Base-by-base conservation (phyloP, 805 yeast species). In the Candida hungchunana region DNA sequence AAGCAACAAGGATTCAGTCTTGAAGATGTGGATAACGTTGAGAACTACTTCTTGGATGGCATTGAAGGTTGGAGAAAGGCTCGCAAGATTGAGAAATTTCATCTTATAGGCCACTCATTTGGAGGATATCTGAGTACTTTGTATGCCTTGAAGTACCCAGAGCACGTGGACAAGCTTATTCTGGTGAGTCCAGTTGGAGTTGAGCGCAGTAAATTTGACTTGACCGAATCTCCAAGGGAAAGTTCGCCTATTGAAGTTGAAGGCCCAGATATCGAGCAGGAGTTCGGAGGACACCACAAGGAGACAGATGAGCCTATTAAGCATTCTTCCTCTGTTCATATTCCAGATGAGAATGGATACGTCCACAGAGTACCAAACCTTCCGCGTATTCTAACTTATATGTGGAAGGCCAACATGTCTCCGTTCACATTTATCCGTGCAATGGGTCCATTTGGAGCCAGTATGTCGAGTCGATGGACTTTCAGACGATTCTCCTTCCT, bases 111-210 rank as follows among this genome's bases (percentile, higher is more conserved):
- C 3, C 89, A 82, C 54, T 80, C 88, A 1, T 67, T 74, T 27
- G 89, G 89, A 16, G 88, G 85, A 0, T 79, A 81, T 47, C 62
- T 82, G 62, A 70, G 81, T 6, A 66, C 75, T 11, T 64, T 77
- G 0, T 82, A 78, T 54, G 66, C 82, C 3, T 46, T 77, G 33
- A 73, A 62, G 43, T 68, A 76, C 45, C 82, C 85, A 0, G 53
- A 66, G 2, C 61, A 67, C 17, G 65, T 82, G 6, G 56, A 63
- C 8, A 68, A 71, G 42, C 57, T 82, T 48, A 63, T 81, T 2
- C 63, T 81, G 18, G 68, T 79, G 9, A 74, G 82, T 34, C 89
- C 89, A 0, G 88, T 82, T 7, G 89, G 89, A 1, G 75, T 82
- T 10, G 89, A 82, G 48, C 63, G 80, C 31, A 74, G 76, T 34